Evolutionary conservation across 108 stramenopile genomes (phyloP).

Genomic region (Conticribra weissflogii): DNA sequence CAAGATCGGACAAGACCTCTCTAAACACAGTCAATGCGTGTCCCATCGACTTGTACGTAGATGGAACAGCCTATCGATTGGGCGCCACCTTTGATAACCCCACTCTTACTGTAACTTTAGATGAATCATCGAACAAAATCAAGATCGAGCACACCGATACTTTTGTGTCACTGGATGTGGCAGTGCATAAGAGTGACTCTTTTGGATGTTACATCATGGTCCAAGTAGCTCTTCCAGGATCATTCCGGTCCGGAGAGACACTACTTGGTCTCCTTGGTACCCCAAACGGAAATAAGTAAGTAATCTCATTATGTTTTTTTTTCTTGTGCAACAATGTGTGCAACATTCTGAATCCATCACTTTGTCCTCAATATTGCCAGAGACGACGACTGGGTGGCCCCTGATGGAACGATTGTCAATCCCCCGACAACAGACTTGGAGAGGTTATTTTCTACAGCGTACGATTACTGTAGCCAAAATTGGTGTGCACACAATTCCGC

Average conservation of each 20-base stretch:
- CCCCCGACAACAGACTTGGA: neutral
- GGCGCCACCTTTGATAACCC: neutral
- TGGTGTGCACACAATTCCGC: conserved; percentile 21
- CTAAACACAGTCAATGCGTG: conserved; percentile 1
- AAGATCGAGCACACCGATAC: neutral
- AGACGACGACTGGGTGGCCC: conserved; percentile 5
- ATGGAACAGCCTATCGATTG: neutral
- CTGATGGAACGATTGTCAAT: neutral
- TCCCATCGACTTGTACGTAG: conserved; percentile 21
- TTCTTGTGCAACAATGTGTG: neutral
- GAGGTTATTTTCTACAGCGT: conserved; percentile 17
- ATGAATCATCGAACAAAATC: neutral
- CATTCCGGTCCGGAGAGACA: conserved; percentile 12
- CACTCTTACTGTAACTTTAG: neutral
- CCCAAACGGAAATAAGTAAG: conserved; percentile 14
- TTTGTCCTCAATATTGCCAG: neutral
- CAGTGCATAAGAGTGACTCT: neutral
- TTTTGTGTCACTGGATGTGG: neutral
- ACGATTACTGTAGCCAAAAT: conserved; percentile 20
- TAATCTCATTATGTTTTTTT: neutral
- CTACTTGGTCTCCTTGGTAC: conserved; percentile 18
- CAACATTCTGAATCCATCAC: too few species aligned
- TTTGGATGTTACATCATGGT: conserved; percentile 24
- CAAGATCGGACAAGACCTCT: neutral
- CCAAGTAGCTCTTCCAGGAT: conserved; percentile 12